phyloP scores from a whole-genome alignment of 345 rosid species.

The Sisymbrium altissimum region DNA sequence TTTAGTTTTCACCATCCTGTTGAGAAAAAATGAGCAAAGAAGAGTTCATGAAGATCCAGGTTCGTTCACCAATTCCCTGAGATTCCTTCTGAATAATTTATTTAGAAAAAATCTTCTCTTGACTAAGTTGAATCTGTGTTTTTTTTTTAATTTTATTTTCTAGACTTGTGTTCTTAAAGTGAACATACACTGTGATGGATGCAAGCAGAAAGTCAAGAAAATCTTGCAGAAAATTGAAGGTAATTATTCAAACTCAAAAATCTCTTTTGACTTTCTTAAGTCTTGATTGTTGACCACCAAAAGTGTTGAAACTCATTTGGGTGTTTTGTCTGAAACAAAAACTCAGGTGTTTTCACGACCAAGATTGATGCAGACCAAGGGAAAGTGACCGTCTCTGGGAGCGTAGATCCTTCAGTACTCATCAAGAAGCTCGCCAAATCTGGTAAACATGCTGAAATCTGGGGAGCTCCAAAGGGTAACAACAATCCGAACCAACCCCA shows the following conservation, averaged over 20 bases:
- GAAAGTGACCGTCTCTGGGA: constrained; percentile 82
- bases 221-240: constrained; percentile 93
- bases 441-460: constrained; percentile 90
- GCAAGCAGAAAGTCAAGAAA: constrained; percentile 90
- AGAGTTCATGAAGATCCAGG: constrained; percentile 98
- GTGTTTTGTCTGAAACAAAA: constrained; percentile 25
- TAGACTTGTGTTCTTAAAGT: constrained; percentile 96
- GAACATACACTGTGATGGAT: constrained; percentile 97
- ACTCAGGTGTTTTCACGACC: constrained; percentile 71
- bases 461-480: constrained; percentile 67
- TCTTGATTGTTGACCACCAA: constrained; percentile 1
- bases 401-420: constrained; percentile 56
- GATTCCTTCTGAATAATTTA: constrained; percentile 24
- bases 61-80: constrained; percentile 20
- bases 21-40: constrained; percentile 78
- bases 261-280: constrained; percentile 8
- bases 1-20: neutral
- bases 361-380: constrained; percentile 77
- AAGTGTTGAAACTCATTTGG: constrained; percentile 1
- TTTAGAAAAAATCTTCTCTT: neutral
- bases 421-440: constrained; percentile 88
- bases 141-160: constrained; percentile 23
- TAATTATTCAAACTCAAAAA: constrained; percentile 8
- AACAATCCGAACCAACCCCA: constrained; percentile 44
- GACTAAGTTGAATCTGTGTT: neutral